phyloP scores from a whole-genome alignment of 768 basidiomycete species.

The Suillus discolor region DNA sequence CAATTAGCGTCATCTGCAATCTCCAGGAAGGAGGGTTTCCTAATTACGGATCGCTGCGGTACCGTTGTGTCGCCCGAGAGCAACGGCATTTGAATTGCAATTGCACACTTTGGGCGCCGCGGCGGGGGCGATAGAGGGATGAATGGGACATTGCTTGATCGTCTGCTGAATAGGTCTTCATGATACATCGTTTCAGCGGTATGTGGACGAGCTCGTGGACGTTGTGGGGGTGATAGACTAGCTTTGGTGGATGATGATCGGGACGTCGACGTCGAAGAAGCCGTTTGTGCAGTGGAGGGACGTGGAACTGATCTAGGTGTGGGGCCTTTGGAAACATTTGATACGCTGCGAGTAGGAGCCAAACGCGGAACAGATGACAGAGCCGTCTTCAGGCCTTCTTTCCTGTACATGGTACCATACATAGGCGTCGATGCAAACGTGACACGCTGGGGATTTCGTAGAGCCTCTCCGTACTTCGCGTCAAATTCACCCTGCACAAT shows the following conservation, averaged over 20 bases:
- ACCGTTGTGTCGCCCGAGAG: constrained; percentile 37
- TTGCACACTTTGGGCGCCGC: constrained; percentile 7
- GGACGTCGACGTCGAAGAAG: constrained; percentile 14
- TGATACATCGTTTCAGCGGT: constrained; percentile 13
- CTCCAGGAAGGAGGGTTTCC: constrained; percentile 74
- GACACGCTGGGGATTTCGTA: constrained; percentile 35
- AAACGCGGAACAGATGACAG: constrained; percentile 27
- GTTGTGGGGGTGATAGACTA: constrained; percentile 58
- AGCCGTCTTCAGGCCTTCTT: constrained; percentile 29
- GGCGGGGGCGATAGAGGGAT: constrained; percentile 42
- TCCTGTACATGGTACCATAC: constrained; percentile 35
- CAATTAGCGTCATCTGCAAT: constrained; percentile 46
- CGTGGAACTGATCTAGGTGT: constrained; percentile 25
- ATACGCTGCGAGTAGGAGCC: constrained; percentile 22
- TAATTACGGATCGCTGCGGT: constrained; percentile 56
- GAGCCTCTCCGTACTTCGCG: constrained; percentile 17
- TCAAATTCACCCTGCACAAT: constrained; percentile 39
- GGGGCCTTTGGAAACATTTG: constrained; percentile 20
- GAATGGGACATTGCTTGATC: constrained; percentile 33
- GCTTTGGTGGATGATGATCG: constrained; percentile 28
- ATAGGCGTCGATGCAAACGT: constrained; percentile 41
- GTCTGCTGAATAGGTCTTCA: constrained; percentile 10
- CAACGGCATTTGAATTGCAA: not conserved
- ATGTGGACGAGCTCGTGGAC: constrained; percentile 30
- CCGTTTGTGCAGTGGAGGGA: constrained; percentile 40